Evolutionary conservation across 768 basidiomycete genomes (phyloP).

Genomic region (Scleroderma citrinum): DNA sequence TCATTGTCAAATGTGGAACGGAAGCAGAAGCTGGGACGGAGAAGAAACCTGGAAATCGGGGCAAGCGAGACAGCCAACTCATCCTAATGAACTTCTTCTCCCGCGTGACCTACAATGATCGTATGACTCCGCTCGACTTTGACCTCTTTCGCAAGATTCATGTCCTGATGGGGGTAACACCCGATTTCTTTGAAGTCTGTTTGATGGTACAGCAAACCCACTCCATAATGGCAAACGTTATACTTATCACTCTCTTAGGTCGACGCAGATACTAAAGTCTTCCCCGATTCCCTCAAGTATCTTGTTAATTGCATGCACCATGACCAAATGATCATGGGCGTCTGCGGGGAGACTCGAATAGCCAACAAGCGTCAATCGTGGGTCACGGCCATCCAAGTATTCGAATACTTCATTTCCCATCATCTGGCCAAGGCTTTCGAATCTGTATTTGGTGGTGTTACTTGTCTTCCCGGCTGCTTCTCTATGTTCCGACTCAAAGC

Average conservation of each 20-base stretch:
- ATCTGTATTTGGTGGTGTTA: constrained; percentile 98
- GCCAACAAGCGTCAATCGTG: constrained; percentile 97
- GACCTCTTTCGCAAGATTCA: constrained; percentile 98
- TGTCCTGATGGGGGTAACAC: constrained; percentile 96
- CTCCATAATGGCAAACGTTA: not conserved
- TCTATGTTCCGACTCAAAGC: constrained; percentile 99
- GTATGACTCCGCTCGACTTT: constrained; percentile 96
- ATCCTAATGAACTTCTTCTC: constrained; percentile 99
- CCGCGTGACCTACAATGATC: constrained; percentile 97
- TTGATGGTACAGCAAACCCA: constrained; percentile 68
- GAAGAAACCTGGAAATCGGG: constrained; percentile 95
- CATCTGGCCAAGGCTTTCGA: constrained; percentile 98
- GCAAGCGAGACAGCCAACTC: constrained; percentile 97
- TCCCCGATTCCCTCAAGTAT: constrained; percentile 81
- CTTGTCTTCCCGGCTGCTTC: constrained; percentile 99
- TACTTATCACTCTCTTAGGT: constrained; percentile 51
- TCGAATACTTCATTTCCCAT: constrained; percentile 98
- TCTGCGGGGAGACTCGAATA: constrained; percentile 97
- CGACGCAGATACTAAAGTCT: constrained; percentile 96
- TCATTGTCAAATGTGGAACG: constrained; percentile 95
- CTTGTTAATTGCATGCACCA: constrained; percentile 99
- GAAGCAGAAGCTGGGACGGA: constrained; percentile 76
- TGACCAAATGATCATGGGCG: constrained; percentile 98
- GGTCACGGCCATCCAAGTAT: constrained; percentile 98
- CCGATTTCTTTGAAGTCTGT: constrained; percentile 96